Conservation (phyloP, 2,329 filamentous ascomycete genomes). For the Achaetomium macrosporum region DNA sequence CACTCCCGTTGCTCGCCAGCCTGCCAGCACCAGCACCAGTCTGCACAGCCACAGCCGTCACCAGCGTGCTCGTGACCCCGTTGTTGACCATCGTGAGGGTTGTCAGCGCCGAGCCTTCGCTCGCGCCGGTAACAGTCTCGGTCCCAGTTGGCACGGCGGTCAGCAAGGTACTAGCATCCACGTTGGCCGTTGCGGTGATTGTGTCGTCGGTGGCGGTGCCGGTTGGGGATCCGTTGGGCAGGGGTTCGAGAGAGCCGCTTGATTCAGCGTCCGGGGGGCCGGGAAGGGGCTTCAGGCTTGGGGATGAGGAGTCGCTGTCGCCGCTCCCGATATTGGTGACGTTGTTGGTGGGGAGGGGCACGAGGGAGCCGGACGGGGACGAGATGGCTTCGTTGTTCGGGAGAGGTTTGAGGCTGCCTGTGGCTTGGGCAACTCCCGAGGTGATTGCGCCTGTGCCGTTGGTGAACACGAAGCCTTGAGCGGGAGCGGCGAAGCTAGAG, state of each 20-base stretch:
- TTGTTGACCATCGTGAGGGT: slow-evolving; percentile 11
- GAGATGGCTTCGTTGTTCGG: background rate
- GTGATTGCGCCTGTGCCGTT: slow-evolving; percentile 1
- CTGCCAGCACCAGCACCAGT: background rate
- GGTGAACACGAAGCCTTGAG: slow-evolving; percentile 7
- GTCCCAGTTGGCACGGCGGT: background rate
- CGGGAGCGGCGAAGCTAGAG: background rate
- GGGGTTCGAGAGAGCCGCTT: background rate
- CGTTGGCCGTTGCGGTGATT: background rate
- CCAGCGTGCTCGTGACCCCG: slow-evolving; percentile 8
- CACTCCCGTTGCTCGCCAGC: background rate
- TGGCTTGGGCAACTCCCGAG: slow-evolving; percentile 3
- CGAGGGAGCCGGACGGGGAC: background rate
- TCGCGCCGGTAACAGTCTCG: background rate
- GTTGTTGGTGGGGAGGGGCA: background rate
- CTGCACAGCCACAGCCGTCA: slow-evolving; percentile 9
- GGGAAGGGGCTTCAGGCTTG: background rate
- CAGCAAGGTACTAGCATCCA: background rate
- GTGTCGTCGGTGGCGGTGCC: background rate
- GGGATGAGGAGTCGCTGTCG: background rate
- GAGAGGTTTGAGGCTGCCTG: background rate
- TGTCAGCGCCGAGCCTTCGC: background rate
- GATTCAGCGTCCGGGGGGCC: background rate
- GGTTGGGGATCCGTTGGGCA: background rate
- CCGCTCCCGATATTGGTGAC: background rate